These are phyloP conservation scores for Fagopyrum tataricum DNA, from an alignment of 148 eudicot genomes.

Conservation along the genomic window DNA sequence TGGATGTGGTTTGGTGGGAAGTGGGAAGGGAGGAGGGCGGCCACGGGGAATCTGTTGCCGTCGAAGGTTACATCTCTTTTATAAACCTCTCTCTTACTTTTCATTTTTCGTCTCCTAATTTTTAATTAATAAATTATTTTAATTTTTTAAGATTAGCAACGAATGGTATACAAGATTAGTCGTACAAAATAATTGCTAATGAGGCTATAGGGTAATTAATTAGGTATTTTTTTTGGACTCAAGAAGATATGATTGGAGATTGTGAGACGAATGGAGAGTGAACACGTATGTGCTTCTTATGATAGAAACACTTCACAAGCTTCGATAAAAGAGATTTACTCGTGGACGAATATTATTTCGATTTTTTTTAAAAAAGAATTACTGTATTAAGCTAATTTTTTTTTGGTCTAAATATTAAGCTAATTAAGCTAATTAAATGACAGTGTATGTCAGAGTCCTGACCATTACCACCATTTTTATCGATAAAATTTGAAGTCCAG, in stretches of 20 bases:
- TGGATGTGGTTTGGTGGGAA: constrained; percentile 7
- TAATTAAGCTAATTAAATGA: too few relatives aligned
- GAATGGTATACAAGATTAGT: neutral
- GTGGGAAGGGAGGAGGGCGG: constrained; percentile 15
- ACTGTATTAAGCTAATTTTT: too few relatives aligned
- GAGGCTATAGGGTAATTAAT: neutral
- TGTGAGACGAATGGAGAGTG: neutral
- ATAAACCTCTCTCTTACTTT: neutral
- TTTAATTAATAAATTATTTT: neutral
- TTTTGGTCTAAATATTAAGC: too few relatives aligned
- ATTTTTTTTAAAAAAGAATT: too few relatives aligned
- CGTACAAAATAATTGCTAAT: neutral
- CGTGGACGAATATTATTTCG: too few relatives aligned
- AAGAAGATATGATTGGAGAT: neutral
- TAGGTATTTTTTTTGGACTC: neutral
- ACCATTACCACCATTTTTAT: too few relatives aligned
- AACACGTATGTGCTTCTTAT: too few relatives aligned
- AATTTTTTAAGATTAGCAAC: neutral
- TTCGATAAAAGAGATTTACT: too few relatives aligned
- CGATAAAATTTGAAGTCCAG: too few relatives aligned
- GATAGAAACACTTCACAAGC: too few relatives aligned
- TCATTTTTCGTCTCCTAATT: neutral
- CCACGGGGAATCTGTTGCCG: constrained; percentile 25
- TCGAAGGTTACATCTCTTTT: constrained; percentile 19
- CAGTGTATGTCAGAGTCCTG: too few relatives aligned